Conservation (phyloP, 352 stramenopile genomes). For the Phytopythium sindhum region DNA sequence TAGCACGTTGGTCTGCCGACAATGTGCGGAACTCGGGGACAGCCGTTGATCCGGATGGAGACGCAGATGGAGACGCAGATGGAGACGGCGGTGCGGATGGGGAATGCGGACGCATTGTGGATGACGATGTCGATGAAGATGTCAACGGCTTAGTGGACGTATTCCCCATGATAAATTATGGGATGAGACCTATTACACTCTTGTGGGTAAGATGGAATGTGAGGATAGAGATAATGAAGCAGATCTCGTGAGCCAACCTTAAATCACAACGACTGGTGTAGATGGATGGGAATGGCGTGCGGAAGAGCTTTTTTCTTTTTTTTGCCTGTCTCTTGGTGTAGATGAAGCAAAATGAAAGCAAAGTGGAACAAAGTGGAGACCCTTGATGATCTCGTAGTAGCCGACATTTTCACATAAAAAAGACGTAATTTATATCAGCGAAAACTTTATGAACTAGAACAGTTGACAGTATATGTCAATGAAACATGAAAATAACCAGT, state of each 20-base stretch:
- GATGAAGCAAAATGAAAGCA: too few relatives aligned
- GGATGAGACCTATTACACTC: neutral
- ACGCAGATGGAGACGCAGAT: neutral
- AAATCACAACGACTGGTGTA: neutral
- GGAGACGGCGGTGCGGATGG: neutral
- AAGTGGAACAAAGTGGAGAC: too few relatives aligned
- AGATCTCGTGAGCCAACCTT: too few relatives aligned
- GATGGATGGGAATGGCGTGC: neutral
- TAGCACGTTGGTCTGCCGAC: slow-evolving; percentile 64
- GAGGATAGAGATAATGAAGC: too few relatives aligned
- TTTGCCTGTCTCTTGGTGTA: neutral
- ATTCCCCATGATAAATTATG: slow-evolving; percentile 21
- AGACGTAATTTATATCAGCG: too few relatives aligned
- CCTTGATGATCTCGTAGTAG: neutral
- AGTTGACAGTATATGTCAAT: too few relatives aligned
- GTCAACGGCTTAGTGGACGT: slow-evolving; percentile 22
- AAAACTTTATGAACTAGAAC: too few relatives aligned
- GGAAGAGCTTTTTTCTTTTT: neutral
- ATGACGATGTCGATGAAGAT: too few relatives aligned
- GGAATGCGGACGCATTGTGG: neutral
- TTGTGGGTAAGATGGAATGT: neutral
- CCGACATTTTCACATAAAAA: too few relatives aligned
- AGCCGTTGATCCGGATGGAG: too few relatives aligned
- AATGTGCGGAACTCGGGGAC: slow-evolving; percentile 48
- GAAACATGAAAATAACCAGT: too few relatives aligned